phyloP scores from a whole-genome alignment of 169 alveolate genomes.

The Babesia microti region DNA sequence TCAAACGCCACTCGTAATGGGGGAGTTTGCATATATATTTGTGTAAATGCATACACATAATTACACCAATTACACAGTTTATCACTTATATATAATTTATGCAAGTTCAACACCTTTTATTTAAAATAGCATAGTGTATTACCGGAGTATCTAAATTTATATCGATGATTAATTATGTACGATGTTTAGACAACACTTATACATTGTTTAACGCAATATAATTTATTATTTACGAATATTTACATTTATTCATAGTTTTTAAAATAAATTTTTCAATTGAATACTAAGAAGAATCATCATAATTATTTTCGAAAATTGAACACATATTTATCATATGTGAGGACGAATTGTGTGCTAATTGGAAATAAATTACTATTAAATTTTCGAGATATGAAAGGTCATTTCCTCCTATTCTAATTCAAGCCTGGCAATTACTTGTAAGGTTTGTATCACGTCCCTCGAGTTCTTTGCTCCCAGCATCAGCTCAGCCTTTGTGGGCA shows the following conservation, averaged over 20 bases:
- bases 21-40: neutral
- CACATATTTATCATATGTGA: too few relatives aligned
- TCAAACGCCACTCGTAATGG: neutral
- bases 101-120: neutral
- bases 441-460: too few relatives aligned
- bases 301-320: neutral
- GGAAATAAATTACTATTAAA: too few relatives aligned
- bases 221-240: slow-evolving; percentile 1
- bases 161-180: neutral
- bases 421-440: too few relatives aligned
- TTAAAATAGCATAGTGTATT: neutral
- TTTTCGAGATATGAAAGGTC: too few relatives aligned
- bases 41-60: neutral
- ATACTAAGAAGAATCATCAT: neutral
- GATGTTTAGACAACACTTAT: neutral
- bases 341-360: too few relatives aligned
- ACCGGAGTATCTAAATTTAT: neutral
- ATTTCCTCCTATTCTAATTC: too few relatives aligned
- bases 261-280: neutral
- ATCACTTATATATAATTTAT: neutral
- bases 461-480: too few relatives aligned
- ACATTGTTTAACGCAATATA: neutral
- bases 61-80: neutral
- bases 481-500: too few relatives aligned
- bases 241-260: neutral